Percentiles rank a stretch among this genome's conserved stretches.
phyloP scores from a whole-genome alignment of 441 rosid species.

The Capsella rubella region DNA sequence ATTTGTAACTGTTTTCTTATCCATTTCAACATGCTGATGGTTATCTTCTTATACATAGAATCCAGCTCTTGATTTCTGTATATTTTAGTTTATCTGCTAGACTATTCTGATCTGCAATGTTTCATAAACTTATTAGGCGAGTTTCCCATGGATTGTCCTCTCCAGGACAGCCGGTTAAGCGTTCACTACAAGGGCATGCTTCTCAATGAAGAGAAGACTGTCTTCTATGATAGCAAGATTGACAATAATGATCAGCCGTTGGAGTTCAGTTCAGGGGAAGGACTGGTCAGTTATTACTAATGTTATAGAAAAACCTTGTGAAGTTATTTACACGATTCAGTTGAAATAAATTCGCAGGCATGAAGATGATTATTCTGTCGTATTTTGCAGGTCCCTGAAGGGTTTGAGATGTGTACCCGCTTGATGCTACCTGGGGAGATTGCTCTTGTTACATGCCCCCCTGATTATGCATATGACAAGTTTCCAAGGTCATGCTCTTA shows the following conservation, averaged over 20 bases:
- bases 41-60: slow-evolving; percentile 1
- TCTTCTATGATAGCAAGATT: slow-evolving; percentile 79
- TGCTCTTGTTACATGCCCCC: slow-evolving; percentile 94
- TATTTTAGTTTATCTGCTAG: slow-evolving; percentile 21
- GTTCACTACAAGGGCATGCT: slow-evolving; percentile 93
- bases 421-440: slow-evolving; percentile 97
- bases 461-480: slow-evolving; percentile 97
- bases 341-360: neutral
- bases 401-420: slow-evolving; percentile 97
- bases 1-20: slow-evolving; percentile 7
- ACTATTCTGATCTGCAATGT: slow-evolving; percentile 32
- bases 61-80: slow-evolving; percentile 18
- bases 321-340: neutral
- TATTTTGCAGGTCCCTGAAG: slow-evolving; percentile 83
- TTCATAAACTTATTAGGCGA: slow-evolving; percentile 57
- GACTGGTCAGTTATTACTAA: slow-evolving; percentile 61
- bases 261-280: slow-evolving; percentile 98
- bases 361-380: slow-evolving; percentile 20
- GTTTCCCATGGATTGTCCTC: slow-evolving; percentile 99
- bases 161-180: slow-evolving; percentile 87
- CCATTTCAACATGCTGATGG: slow-evolving; percentile 7
- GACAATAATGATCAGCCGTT: slow-evolving; percentile 83
- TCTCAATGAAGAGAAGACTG: slow-evolving; percentile 76
- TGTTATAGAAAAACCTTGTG: neutral
- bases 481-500: slow-evolving; percentile 67